Base-by-base conservation (phyloP, 1,139 yeast species). In the Candida glucosophila region DNA sequence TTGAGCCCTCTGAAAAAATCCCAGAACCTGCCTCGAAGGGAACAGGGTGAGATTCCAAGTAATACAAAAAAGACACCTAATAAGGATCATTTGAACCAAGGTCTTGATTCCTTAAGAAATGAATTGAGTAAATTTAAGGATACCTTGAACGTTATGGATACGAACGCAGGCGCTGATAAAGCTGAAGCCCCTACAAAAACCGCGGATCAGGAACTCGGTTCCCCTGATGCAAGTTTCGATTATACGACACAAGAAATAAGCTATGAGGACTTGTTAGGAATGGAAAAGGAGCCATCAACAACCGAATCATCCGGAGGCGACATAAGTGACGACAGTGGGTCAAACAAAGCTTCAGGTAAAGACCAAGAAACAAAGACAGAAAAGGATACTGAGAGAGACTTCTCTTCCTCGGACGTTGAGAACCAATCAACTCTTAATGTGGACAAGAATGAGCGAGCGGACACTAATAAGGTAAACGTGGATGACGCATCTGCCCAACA, bases 71-170 rank as follows among this genome's bases (percentile, higher is more conserved):
- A n/a, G n/a, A n/a, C n/a, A n/a, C n/a, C n/a, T n/a, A n/a, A n/a
- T n/a, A n/a, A n/a, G n/a, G n/a, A n/a, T n/a, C n/a, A n/a, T n/a
- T n/a, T n/a, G n/a, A 61, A 61, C 32, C 66, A 61, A 28, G 62
- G 63, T 32, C 51, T 65, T 32, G 66, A 63, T 33, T 38, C 62
- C 29, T 50, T 65, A 29, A 42, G 70, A 28, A 47, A 53, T 14
- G 72, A 65, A 38, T 61, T 65, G 30, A 63, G 63, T 34, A 69
- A 64, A 30, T 65, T 64, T 34, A 64, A 63, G 29, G 70, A 64
- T 29, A 60, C 65, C 30, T 48, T 63, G 35, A 51, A 50, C 23
- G 12, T 19, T 12, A 22, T 11, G 4, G 22, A 19, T 20, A 20
- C 17, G 14, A 17, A 25, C 4, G 26, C 25, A 12, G 12, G 21